Base-by-base conservation (phyloP, 352 stramenopile genomes). In the Phytophthora cryptogea region DNA sequence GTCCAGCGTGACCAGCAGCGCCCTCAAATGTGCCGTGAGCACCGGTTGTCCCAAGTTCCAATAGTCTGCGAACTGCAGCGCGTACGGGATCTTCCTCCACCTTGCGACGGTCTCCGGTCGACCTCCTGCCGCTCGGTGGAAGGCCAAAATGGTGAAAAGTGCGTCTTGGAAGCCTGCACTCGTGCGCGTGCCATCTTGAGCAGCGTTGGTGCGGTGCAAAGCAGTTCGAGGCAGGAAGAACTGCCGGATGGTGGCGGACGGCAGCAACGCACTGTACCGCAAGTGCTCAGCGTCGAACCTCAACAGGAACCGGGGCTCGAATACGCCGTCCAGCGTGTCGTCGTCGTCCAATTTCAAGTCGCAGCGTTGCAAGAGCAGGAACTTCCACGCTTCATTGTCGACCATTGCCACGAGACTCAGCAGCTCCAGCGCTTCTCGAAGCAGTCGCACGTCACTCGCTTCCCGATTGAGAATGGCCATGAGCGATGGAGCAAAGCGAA, bases 351-450 rank as follows among this genome's bases (percentile, higher is more conserved):
- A 42, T 17, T 49, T 42, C 9, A 81, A 59, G 1, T 49, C 47
- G 20, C 68, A 78, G 20, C 58, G 43, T 39, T 74, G 39, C 35
- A 72, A 28, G 8, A 81, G 56, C 33, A 81, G 32, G 28, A 55
- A 59, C 40, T 68, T 76, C 66, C 68, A 76, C 30, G 53, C 58
- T n/a, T 59, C 49, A 47, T 76, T 66, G 59, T 78, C 72, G 8
- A 67, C 49, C 8, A 47, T 35, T 3, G 65, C 65, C 36, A 80
- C 61, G 10, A 80, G 58, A 55, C 54, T 70, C 26, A 80, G 53
- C n/a, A 80, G 53, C 51, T 80, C 65, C 33, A 78, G 55, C 16
- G 60, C 72, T 44, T 80, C 72, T 16, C 68, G 50, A 17, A 72
- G 11, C 27, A 59, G 33, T 46, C 63, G 63, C 49, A 70, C 23